Conservation (phyloP, 257 asterid genomes). For the Jacaranda copaia region DNA sequence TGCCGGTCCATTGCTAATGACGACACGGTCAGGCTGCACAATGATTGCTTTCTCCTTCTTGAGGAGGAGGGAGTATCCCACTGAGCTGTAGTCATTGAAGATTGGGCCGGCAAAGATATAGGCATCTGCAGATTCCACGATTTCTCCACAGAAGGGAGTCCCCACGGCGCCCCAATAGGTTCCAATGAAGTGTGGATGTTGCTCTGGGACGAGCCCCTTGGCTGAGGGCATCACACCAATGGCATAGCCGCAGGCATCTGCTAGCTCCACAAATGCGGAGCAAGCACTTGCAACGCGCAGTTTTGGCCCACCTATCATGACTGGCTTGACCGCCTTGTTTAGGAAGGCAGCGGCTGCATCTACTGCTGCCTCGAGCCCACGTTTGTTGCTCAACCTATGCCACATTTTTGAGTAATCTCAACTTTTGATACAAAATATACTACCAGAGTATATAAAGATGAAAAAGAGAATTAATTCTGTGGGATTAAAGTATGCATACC, state of each 20-base stretch:
- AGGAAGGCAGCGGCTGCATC: slow-evolving; percentile 73
- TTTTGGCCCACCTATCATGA: slow-evolving; percentile 84
- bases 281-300: slow-evolving; percentile 65
- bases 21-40: slow-evolving; percentile 79
- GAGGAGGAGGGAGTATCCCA: slow-evolving; percentile 81
- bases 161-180: slow-evolving; percentile 89
- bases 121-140: slow-evolving; percentile 83
- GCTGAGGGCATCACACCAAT: slow-evolving; percentile 82
- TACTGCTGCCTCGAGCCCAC: slow-evolving; percentile 76
- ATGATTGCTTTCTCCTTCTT: slow-evolving; percentile 77
- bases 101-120: slow-evolving; percentile 82
- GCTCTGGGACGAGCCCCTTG: slow-evolving; percentile 83
- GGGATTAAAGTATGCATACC: slow-evolving; percentile 39
- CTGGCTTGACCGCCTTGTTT: slow-evolving; percentile 81
- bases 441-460: background rate
- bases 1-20: slow-evolving; percentile 66
- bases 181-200: slow-evolving; percentile 79
- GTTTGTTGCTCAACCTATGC: slow-evolving; percentile 69
- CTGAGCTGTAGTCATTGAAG: slow-evolving; percentile 85
- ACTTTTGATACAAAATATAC: no score
- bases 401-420: background rate
- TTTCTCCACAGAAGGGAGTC: slow-evolving; percentile 81
- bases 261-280: slow-evolving; percentile 62
- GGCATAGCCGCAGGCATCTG: slow-evolving; percentile 72
- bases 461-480: background rate